phyloP scores from a whole-genome alignment of 805 yeast species.

The Candida qinlingensis region DNA sequence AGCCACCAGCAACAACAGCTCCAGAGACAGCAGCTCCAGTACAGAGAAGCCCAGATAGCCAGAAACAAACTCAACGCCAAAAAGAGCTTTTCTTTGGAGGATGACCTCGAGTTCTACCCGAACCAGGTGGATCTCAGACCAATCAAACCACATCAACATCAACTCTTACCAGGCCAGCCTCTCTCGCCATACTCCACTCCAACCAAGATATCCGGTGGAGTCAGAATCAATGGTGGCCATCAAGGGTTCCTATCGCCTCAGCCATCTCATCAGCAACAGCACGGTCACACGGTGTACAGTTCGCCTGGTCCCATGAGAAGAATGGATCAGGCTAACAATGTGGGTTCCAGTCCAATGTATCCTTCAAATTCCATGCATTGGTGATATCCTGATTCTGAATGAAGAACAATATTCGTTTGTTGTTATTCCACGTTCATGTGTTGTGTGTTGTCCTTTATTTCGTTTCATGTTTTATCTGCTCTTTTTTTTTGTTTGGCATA shows the following conservation, averaged over 20 bases:
- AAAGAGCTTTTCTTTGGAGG: conserved; percentile 66
- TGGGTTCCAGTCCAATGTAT: conserved; percentile 5
- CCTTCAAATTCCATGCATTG: background rate
- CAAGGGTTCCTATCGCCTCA: conserved; percentile 16
- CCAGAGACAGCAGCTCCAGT: conserved; percentile 10
- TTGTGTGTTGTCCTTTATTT: no score
- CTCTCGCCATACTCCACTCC: conserved; percentile 22
- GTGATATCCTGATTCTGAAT: background rate
- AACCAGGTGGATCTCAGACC: conserved; percentile 15
- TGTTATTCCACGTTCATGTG: no score
- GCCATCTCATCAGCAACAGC: conserved; percentile 1
- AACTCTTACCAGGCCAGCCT: background rate
- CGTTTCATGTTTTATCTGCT: no score
- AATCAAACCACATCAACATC: conserved; percentile 1
- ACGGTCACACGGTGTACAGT: conserved; percentile 2
- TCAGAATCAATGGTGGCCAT: conserved; percentile 4
- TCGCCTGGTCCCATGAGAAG: conserved; percentile 20
- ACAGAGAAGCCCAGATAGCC: conserved; percentile 28
- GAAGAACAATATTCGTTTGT: no score
- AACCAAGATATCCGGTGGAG: conserved; percentile 13
- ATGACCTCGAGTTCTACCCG: conserved; percentile 70
- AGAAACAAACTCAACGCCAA: conserved; percentile 52
- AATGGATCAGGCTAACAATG: conserved; percentile 6
- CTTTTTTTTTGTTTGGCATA: no score
- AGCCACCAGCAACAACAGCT: conserved; percentile 6